Evolutionary conservation across 2,329 filamentous ascomycete species (phyloP), one percentile per base, ranked within the genome.

Genomic region (Thelonectria blattea): DNA sequence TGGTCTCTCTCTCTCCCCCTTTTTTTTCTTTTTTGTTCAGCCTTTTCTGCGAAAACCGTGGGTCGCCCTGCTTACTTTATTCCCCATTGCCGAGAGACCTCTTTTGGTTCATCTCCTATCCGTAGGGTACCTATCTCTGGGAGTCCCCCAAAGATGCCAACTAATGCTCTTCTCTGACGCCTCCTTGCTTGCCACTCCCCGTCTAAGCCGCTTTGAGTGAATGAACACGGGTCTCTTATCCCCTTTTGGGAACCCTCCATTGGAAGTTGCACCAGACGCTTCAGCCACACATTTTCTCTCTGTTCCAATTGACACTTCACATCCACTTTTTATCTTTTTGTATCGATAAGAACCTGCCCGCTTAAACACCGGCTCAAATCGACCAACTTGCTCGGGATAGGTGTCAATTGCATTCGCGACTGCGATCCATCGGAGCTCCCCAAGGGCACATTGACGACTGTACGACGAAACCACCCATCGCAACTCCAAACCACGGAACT

Each of bases 321-420:
- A 3, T 49, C 57, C 57, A 52, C 39, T 60, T 51, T 51, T 3
- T 45, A n/a, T n/a, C n/a, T 11, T 10, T 43, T 15, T 47, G 42
- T 37, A 27, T 46, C 20, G 15, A 14, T 37, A 45, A 46, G 46
- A 27, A 55, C 22, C 11, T 18, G 39, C 17, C 62, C 68, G 67
- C 65, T 34, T 66, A 68, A 70, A 65, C 65, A 55, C 60, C 64
- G 68, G 68, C 15, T 61, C 68, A 43, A 41, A 48, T 10, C 42
- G 39, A 45, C 30, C 50, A 43, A 24, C 22, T 39, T 52, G 50
- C 56, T 50, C 37, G 47, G 65, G 65, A 73, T 70, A 71, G 68
- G 71, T 73, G 71, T 73, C 69, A 73, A 70, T 72, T 72, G 42
- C 68, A 63, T 30, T 63, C 54, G 65, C 63, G 56, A 65, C 66